phyloP scores from a whole-genome alignment of 352 stramenopile species.

The Globisporangium abappressorium region DNA sequence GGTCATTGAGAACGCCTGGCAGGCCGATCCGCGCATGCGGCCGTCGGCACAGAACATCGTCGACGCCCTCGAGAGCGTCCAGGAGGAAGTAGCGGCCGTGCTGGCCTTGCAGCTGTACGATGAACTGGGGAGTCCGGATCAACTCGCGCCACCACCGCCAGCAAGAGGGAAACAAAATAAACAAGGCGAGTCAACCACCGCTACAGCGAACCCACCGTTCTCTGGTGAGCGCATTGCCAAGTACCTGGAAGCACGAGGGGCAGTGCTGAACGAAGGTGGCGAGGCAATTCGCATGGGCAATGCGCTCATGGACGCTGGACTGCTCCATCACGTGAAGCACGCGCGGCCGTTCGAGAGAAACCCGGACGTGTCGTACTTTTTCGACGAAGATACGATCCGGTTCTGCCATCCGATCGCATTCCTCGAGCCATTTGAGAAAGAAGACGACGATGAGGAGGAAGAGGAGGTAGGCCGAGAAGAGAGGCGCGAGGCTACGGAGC shows the following conservation, averaged over 20 bases:
- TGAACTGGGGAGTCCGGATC: constrained; percentile 23
- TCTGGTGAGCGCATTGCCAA: constrained; percentile 24
- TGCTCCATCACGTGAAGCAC: constrained; percentile 53
- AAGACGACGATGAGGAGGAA: background rate
- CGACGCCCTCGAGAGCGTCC: constrained; percentile 44
- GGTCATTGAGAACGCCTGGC: constrained; percentile 53
- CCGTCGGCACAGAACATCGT: constrained; percentile 53
- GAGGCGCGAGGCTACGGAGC: background rate
- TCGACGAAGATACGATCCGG: constrained; percentile 36
- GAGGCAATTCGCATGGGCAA: constrained; percentile 51
- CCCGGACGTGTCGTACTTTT: constrained; percentile 37
- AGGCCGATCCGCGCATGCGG: constrained; percentile 41
- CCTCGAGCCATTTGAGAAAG: constrained; percentile 8
- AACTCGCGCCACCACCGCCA: background rate
- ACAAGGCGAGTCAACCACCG: background rate
- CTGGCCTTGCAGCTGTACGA: constrained; percentile 49
- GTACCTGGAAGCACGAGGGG: constrained; percentile 31
- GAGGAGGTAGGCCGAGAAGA: background rate
- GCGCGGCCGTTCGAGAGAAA: constrained; percentile 27
- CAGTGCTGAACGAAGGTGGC: constrained; percentile 6
- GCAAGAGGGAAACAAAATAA: background rate
- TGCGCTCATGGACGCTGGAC: constrained; percentile 57
- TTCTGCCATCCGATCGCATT: constrained; percentile 24
- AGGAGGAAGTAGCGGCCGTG: constrained; percentile 51
- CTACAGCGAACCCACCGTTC: constrained; percentile 17